Evolutionary conservation across 2,329 filamentous ascomycete species (phyloP).

Genomic region (Fragosphaeria purpurea): DNA sequence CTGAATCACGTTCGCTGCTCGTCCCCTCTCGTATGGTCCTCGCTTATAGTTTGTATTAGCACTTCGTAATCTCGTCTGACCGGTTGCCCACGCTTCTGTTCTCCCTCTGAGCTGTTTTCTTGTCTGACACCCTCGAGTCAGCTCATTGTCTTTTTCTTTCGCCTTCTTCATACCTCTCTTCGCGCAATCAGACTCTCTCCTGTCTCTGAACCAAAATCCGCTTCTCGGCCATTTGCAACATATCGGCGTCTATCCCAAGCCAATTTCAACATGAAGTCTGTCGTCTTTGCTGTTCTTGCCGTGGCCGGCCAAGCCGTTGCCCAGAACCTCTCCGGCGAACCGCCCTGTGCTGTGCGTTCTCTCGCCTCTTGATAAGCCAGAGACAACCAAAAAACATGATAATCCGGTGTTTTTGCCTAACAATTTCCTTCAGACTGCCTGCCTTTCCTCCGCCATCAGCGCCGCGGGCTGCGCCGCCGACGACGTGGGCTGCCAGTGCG

Average conservation of each 20-base stretch:
- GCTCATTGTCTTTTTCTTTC: background rate
- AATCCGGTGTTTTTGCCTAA: too few species aligned
- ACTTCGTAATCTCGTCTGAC: too few species aligned
- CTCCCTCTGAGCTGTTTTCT: too few species aligned
- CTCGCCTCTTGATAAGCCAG: background rate
- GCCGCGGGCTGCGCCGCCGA: slow-evolving; percentile 34
- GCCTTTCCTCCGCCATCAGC: slow-evolving; percentile 35
- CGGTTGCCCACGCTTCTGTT: too few species aligned
- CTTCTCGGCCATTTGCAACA: too few species aligned
- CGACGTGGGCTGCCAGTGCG: slow-evolving; percentile 44
- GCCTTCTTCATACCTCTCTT: background rate
- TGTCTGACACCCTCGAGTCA: too few species aligned
- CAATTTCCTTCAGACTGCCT: slow-evolving; percentile 26
- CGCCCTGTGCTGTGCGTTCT: slow-evolving; percentile 25
- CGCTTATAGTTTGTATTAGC: too few species aligned
- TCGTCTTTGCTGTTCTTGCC: slow-evolving; percentile 11
- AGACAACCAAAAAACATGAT: too few species aligned
- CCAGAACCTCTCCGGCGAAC: slow-evolving; percentile 26
- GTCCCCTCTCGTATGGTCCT: too few species aligned
- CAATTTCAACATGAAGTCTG: slow-evolving; percentile 13
- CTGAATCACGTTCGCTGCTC: too few species aligned
- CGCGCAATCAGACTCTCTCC: background rate
- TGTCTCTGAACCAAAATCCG: too few species aligned
- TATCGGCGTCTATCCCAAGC: background rate
- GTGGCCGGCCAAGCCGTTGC: slow-evolving; percentile 20